Percentiles rank a stretch among this genome's conserved stretches.
Conservation (phyloP, 176 grass and related monocot genomes). For the Oryza officinalis region DNA sequence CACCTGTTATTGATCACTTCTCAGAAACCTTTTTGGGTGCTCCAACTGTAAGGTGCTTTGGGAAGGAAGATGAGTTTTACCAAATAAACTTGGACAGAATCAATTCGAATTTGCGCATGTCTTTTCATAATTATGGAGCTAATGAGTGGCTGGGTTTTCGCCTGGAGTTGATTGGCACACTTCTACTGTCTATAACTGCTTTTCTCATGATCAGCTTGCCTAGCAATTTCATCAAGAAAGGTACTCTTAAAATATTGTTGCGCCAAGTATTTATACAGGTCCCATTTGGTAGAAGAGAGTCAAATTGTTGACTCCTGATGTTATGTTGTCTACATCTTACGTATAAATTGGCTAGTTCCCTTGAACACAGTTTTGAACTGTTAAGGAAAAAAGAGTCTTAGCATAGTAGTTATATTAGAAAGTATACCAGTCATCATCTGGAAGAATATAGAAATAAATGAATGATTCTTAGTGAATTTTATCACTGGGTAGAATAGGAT, state of each 20-base stretch:
- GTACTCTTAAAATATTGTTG: conserved; percentile 41
- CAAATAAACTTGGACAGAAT: conserved; percentile 74
- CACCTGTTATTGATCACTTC: conserved; percentile 92
- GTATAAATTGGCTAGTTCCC: background rate
- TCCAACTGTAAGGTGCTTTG: conserved; percentile 77
- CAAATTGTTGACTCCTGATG: conserved; percentile 6
- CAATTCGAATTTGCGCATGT: conserved; percentile 86
- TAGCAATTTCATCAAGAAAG: conserved; percentile 88
- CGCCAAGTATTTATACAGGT: background rate
- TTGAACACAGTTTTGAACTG: background rate
- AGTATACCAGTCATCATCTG: background rate
- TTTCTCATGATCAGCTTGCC: conserved; percentile 92
- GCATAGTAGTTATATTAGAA: background rate
- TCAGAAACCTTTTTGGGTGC: conserved; percentile 83
- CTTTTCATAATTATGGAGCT: conserved; percentile 79
- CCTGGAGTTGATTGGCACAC: conserved; percentile 81
- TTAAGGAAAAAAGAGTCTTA: background rate
- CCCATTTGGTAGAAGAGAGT: background rate
- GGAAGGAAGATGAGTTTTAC: conserved; percentile 73
- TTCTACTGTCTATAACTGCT: conserved; percentile 77
- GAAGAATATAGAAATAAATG: conserved; percentile 12
- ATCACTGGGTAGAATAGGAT: background rate
- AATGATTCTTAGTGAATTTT: background rate
- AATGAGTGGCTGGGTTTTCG: conserved; percentile 94
- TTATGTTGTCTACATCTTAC: background rate